Evolutionary conservation across 805 yeast species (phyloP).

Genomic region (Ogataea parapolymorpha): DNA sequence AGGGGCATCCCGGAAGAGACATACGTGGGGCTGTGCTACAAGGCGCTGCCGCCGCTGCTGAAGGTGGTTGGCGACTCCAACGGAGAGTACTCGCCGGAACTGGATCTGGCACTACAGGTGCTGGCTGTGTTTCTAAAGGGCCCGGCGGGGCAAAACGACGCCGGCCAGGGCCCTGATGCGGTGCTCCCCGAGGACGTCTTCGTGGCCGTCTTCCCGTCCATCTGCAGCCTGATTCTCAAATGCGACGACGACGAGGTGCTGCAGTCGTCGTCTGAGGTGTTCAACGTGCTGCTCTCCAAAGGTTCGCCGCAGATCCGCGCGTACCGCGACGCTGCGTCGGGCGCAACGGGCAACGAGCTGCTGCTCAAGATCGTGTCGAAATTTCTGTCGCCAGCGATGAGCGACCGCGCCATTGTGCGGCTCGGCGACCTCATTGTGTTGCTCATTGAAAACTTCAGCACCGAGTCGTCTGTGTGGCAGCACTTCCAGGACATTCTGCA

Average conservation of each 20-base stretch:
- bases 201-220: constrained; percentile 40
- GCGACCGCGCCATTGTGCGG: constrained; percentile 80
- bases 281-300: constrained; percentile 53
- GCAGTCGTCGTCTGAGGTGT: constrained; percentile 74
- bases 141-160: constrained; percentile 25
- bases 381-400: constrained; percentile 64
- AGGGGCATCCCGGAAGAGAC: constrained; percentile 40
- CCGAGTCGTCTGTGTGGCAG: constrained; percentile 37
- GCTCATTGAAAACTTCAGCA: constrained; percentile 29
- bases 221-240: constrained; percentile 38
- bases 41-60: constrained; percentile 50
- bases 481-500: constrained; percentile 58
- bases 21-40: constrained; percentile 47
- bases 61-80: constrained; percentile 35
- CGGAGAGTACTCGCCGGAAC: constrained; percentile 56
- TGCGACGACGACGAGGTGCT: constrained; percentile 74
- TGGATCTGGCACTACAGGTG: constrained; percentile 56
- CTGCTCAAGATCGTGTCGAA: constrained; percentile 65
- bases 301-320: constrained; percentile 35
- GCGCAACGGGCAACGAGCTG: constrained; percentile 47
- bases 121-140: constrained; percentile 49
- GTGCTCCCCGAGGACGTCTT: constrained; percentile 33
- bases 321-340: constrained; percentile 33
- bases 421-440: constrained; percentile 51
- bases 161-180: no score